Evolutionary conservation across 202 grass and related monocot genomes (phyloP).

Genomic region (Cymbopogon flexuosus): DNA sequence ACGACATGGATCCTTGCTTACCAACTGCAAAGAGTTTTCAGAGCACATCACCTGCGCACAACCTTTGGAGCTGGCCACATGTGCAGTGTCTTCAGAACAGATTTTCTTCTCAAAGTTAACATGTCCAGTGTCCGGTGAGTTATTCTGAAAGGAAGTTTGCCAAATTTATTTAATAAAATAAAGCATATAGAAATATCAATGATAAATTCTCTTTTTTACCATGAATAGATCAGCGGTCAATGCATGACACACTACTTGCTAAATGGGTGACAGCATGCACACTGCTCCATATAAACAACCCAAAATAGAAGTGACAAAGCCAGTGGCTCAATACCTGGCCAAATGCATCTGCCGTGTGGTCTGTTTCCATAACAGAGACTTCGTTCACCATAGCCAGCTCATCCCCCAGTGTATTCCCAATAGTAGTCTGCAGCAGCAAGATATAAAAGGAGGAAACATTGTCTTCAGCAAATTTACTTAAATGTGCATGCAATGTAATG

Average conservation of each 20-base stretch:
- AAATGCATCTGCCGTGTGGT: constrained; percentile 11
- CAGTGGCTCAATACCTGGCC: constrained; percentile 24
- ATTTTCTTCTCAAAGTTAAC: constrained; percentile 13
- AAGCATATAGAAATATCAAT: constrained; percentile 3
- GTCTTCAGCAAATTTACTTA: neutral
- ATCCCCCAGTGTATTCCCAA: neutral
- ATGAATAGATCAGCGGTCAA: neutral
- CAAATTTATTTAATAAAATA: neutral
- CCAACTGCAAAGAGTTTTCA: constrained; percentile 12
- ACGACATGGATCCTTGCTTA: constrained; percentile 12
- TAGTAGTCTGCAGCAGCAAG: constrained; percentile 24
- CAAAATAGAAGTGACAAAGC: neutral
- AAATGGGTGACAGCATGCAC: neutral
- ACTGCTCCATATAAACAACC: neutral
- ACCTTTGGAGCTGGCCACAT: constrained; percentile 5
- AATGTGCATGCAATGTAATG: neutral
- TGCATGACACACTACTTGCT: neutral
- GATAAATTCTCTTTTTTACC: neutral
- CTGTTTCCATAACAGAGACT: constrained; percentile 12
- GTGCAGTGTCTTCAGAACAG: constrained; percentile 15
- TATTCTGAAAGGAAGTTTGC: constrained; percentile 13
- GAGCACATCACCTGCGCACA: neutral
- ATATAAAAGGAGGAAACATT: neutral
- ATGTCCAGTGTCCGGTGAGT: neutral
- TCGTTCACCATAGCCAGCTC: neutral